Percentiles rank a stretch among this genome's conserved stretches.
phyloP scores from a whole-genome alignment of 2,329 filamentous ascomycete species.

The Stagonosporopsis chrysanthemi region DNA sequence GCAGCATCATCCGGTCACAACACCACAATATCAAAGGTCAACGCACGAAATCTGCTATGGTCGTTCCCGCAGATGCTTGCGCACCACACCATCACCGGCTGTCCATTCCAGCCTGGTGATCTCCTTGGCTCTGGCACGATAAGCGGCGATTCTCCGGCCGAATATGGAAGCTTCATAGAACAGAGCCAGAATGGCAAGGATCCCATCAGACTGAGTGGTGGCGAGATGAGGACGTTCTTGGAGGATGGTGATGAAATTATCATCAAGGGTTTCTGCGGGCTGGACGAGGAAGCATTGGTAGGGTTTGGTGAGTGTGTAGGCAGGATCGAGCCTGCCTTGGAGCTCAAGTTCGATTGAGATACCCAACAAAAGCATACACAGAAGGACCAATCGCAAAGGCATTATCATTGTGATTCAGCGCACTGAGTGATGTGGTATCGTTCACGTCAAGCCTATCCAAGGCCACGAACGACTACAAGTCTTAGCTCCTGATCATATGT shows the following conservation, averaged over 20 bases:
- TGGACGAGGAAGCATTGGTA: constrained; percentile 69
- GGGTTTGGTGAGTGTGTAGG: constrained; percentile 79
- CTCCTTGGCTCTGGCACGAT: constrained; percentile 82
- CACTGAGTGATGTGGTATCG: neutral
- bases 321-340: constrained; percentile 59
- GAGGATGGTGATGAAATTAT: constrained; percentile 76
- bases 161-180: constrained; percentile 75
- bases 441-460: neutral
- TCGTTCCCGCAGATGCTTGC: constrained; percentile 85
- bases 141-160: constrained; percentile 64
- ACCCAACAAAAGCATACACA: neutral
- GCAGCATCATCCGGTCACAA: constrained; percentile 57
- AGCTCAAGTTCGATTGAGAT: constrained; percentile 28
- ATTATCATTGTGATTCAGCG: neutral
- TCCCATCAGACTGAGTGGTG: constrained; percentile 66
- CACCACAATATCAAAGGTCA: constrained; percentile 66
- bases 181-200: constrained; percentile 74
- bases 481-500: neutral
- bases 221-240: constrained; percentile 74
- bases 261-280: constrained; percentile 70
- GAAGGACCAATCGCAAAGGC: neutral
- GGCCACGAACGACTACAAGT: neutral
- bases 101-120: constrained; percentile 76
- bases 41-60: constrained; percentile 76
- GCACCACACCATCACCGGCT: constrained; percentile 79